Base-by-base conservation (phyloP, 2,329 filamentous ascomycete species). In the Fusarium bulbicola region DNA sequence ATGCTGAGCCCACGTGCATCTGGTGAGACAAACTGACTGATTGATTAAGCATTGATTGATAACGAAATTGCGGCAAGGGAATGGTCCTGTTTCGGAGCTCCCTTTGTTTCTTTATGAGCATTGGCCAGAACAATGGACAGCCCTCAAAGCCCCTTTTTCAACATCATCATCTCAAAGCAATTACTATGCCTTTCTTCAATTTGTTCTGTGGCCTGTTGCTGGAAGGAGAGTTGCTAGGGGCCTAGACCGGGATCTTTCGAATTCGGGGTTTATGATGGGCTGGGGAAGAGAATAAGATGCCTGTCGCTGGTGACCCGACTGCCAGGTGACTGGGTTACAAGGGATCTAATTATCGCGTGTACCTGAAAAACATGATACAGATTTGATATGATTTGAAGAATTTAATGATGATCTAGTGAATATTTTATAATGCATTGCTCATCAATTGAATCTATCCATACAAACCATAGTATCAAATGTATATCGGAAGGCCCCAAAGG, bases 21-120 rank as follows among this genome's bases (percentile, higher is more conserved):
- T 58, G 47, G 43, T 64, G 59, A 69, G 65, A 69, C 66, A 69
- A 40, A n/a, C 46, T 49, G 28, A 69, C 50, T 69, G 71, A 74
- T 72, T 72, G 45, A 68, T 61, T 62, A 66, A 30, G 11, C 6
- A 74, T 72, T 72, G 72, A 74, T 74, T 74, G 72, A 74, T 74
- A 74, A 74, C 57, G 34, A 60, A 42, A 72, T 68, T 72, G 42
- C 59, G 37, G 46, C 52, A 70, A 58, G 47, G 32, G 39, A 52
- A 36, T 40, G 52, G 34, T 57, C 62, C 67, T 68, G 53, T 62
- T 68, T 62, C 59, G 63, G 71, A 61, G 58, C 56, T 59, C 37
- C 26, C 11, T 54, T 58, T 40, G 32, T 45, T 46, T 37, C 24
- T 54, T 37, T 30, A 36, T 56, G 18, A 32, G 26, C 37, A 43